phyloP scores from a whole-genome alignment of 164 flowering plant genomes.

The Tetracentron sinense region DNA sequence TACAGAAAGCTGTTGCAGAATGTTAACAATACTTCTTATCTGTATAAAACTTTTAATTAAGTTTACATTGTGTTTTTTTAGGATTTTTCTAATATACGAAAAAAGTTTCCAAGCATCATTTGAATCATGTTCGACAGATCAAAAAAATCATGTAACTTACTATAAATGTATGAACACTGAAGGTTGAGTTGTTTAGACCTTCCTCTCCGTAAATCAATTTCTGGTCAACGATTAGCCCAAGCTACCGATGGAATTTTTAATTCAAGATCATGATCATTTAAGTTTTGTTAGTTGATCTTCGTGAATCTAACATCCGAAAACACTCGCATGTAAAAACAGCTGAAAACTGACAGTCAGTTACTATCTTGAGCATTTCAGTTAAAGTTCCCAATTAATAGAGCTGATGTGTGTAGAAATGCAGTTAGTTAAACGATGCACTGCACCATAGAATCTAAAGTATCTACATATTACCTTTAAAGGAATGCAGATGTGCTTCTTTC shows the following conservation, averaged over 20 bases:
- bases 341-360: neutral
- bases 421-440: neutral
- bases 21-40: neutral
- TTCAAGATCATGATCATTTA: too few relatives aligned
- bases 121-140: neutral
- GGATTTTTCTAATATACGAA: too few relatives aligned
- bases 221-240: too few relatives aligned
- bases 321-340: neutral
- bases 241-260: too few relatives aligned
- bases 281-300: neutral
- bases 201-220: too few relatives aligned
- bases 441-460: neutral
- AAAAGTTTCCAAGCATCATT: neutral
- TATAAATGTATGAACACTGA: neutral
- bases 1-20: neutral
- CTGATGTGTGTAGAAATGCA: too few relatives aligned
- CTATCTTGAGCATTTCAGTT: neutral
- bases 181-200: too few relatives aligned
- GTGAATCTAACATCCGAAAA: neutral
- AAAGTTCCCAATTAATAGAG: too few relatives aligned
- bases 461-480: constrained; percentile 47
- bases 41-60: neutral
- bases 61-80: too few relatives aligned
- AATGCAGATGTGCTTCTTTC: constrained; percentile 57
- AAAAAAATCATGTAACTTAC: neutral